A percentile compares a stretch with the other conserved stretches of the same genome.
Conservation (phyloP, 768 basidiomycete genomes). For the Termitomyces sp. region DNA sequence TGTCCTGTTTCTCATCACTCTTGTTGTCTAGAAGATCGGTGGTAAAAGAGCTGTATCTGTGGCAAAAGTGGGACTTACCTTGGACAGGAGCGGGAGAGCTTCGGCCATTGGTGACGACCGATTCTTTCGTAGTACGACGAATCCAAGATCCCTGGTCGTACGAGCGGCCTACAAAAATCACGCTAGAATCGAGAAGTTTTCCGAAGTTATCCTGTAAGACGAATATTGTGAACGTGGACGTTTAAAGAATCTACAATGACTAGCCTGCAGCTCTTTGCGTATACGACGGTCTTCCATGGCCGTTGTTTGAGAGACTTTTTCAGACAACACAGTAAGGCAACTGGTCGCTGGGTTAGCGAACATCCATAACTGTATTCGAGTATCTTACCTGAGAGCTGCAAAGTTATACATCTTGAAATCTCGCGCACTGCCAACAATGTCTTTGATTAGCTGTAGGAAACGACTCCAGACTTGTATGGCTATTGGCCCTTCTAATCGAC, state of each 20-base stretch:
- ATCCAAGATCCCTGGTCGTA: constrained; percentile 81
- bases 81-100: constrained; percentile 64
- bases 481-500: constrained; percentile 82
- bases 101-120: constrained; percentile 60
- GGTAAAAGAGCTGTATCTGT: neutral
- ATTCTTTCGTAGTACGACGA: constrained; percentile 64
- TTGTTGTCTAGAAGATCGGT: constrained; percentile 32
- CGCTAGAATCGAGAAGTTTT: constrained; percentile 80
- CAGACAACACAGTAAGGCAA: constrained; percentile 74
- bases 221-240: neutral
- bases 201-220: constrained; percentile 69
- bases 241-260: neutral
- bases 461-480: constrained; percentile 92
- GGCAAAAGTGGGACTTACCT: constrained; percentile 13
- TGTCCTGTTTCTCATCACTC: constrained; percentile 61
- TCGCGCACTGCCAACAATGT: constrained; percentile 61
- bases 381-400: constrained; percentile 64
- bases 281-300: constrained; percentile 88
- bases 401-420: constrained; percentile 74
- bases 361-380: constrained; percentile 3
- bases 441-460: constrained; percentile 75
- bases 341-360: constrained; percentile 32
- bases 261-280: constrained; percentile 85
- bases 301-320: constrained; percentile 84
- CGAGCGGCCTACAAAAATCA: constrained; percentile 70